Base-by-base conservation (phyloP, 352 stramenopile species). In the Pythium periplocum region DNA sequence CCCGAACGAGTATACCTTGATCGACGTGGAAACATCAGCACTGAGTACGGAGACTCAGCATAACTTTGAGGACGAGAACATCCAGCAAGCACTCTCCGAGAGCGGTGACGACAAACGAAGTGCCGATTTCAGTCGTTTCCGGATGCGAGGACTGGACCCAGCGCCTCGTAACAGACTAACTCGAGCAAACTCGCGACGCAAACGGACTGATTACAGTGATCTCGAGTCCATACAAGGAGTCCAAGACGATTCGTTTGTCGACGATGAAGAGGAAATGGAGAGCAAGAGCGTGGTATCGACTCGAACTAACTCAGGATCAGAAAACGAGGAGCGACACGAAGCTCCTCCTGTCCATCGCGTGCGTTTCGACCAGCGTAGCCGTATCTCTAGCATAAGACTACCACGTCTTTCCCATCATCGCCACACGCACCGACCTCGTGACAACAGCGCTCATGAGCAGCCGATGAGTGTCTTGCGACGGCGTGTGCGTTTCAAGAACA, bases 401-500 rank as follows among this genome's bases (percentile, higher is more conserved):
- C 17, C 17, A 26, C 17, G 17, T 26, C 17, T 26, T 26, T 26
- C 17, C 17, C 17, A 26, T 26, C 17, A 26, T 26, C 17, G 17
- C 17, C 67, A 78, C 45, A 48, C 49, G 6, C 54, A 74, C 33
- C 57, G 62, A 6, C 17, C 42, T 1, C 38, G 17, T 26, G 17
- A 59, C 33, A 38, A 51, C 0, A 56, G 57, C 7, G 30, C 48
- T 32, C 34, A 64, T 3, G 52, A 71, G 2, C 51, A 64, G 17
- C 71, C 71, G n/a, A 66, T 73, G 55, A 85, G 71, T 39, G 4
- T 85, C 5, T 32, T 72, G 32, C 64, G 72, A 5, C 50, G 64
- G 41, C 59, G 59, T 32, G 53, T 83, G 1, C 62, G 50, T 12
- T 78, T 83, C 53, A 75, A 64, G 48, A 79, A 82, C 46, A 62